Base-by-base conservation (phyloP, 306 rosid species). In the Cajanus cajan region DNA sequence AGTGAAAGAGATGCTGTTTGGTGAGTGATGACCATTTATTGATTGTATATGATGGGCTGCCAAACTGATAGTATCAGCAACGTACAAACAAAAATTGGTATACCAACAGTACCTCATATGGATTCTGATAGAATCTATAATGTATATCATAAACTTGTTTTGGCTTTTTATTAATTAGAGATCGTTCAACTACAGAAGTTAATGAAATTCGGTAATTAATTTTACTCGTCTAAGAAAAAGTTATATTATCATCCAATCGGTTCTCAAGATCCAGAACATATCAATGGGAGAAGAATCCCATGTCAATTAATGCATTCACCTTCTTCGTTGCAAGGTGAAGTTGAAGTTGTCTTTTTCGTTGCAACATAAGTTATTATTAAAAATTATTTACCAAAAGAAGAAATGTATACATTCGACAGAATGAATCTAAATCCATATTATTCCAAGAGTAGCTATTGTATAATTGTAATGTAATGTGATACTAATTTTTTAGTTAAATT, bases 1-100 rank as follows among this genome's bases (percentile, higher is more conserved):
- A 86, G 96, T 84, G 63, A 89, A 88, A 84, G 80, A 80, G 58
- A 84, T 71, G 62, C 1, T 52, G 84, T 89, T 87, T 84, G 96
- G 96, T 89, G 82, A 74, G 87, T 67, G 89, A 87, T 83, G 57
- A 80, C 7, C 52, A 66, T 66, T 52, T 39, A 15, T 77, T 79
- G 82, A 83, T 84, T 74, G 68, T n/a, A 41, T 78, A 41, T 78
- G 87, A 84, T 74, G 9, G 59, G 63, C 43, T 80, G 78, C 85
- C 83, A 71, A 82, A 82, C 82, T 82, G 50, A 39, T 6, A 14
- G 61, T 54, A 80, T 63, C 75, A 39, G 48, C 63, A 18, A 70
- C 45, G 58, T 71, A 64, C 31, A 74, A n/a, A 77, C 44, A 85
- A 61, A 84, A 77, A 65, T 77, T 71, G 85, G 80, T 71, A 77